Conservation (phyloP, 164 flowering plant genomes). For the Nelumbo lutea region DNA sequence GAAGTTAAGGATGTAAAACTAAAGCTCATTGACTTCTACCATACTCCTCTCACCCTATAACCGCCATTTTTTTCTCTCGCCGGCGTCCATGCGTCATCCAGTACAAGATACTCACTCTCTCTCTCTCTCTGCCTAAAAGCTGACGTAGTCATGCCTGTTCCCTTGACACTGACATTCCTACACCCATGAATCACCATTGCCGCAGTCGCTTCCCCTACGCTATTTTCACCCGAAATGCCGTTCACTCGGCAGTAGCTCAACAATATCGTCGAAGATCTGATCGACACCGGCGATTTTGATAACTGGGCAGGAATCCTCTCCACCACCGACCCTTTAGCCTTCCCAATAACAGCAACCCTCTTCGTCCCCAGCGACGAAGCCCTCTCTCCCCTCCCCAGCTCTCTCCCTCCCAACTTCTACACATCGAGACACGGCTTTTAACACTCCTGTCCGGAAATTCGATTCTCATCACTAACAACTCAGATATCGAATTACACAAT, state of each 20-base stretch:
- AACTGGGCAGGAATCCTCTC: slow-evolving; percentile 38
- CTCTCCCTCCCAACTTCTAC: neutral
- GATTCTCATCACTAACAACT: slow-evolving; percentile 23
- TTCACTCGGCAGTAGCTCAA: slow-evolving; percentile 12
- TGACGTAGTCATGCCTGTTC: too few relatives aligned
- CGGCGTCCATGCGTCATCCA: too few relatives aligned
- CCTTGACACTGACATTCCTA: too few relatives aligned
- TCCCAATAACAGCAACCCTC: slow-evolving; percentile 42
- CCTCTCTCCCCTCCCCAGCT: neutral
- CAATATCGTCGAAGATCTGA: slow-evolving; percentile 42
- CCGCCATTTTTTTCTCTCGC: too few relatives aligned
- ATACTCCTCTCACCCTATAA: too few relatives aligned
- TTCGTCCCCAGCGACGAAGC: slow-evolving; percentile 41
- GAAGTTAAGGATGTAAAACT: too few relatives aligned
- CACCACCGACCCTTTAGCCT: slow-evolving; percentile 18
- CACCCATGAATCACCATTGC: neutral
- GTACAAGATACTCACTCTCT: too few relatives aligned
- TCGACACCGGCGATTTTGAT: slow-evolving; percentile 42
- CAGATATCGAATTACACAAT: slow-evolving; percentile 16
- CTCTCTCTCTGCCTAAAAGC: neutral
- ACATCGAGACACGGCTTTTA: slow-evolving; percentile 20
- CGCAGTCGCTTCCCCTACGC: neutral
- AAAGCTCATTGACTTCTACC: too few relatives aligned
- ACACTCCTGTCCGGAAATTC: slow-evolving; percentile 20
- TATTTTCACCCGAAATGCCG: neutral